These are phyloP conservation scores for Cubamyces sp. DNA, from an alignment of 768 basidiomycete genomes.

Conservation along the genomic window DNA sequence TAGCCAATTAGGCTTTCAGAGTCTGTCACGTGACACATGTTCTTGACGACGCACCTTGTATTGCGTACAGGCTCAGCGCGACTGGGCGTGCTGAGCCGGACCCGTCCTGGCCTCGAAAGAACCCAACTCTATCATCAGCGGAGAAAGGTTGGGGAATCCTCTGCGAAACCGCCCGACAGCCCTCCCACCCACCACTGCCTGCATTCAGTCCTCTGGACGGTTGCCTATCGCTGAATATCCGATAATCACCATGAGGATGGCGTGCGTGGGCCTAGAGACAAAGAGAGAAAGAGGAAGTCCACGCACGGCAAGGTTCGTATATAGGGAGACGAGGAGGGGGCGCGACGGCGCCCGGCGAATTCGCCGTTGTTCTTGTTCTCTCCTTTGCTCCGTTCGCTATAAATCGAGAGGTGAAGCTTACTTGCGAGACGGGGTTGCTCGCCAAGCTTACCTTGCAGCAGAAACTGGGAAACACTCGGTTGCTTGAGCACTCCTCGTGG, in stretches of 20 bases:
- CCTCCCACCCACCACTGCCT: conserved; percentile 21
- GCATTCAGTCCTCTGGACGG: conserved; percentile 14
- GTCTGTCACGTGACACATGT: conserved; percentile 19
- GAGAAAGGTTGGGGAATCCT: conserved; percentile 27
- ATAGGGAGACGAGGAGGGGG: background rate
- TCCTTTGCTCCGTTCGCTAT: no score
- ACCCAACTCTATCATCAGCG: conserved; percentile 22
- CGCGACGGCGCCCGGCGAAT: background rate
- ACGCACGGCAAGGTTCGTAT: background rate
- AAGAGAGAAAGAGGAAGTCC: background rate
- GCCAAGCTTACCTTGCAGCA: no score
- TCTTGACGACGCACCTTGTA: conserved; percentile 19
- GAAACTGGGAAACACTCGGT: no score
- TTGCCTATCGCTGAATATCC: conserved; percentile 21
- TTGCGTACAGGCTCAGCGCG: background rate
- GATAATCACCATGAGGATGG: conserved; percentile 22
- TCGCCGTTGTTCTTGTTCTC: background rate
- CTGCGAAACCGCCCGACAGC: conserved; percentile 20
- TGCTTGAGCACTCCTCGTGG: no score
- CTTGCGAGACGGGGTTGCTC: no score
- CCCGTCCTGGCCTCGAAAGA: conserved; percentile 11
- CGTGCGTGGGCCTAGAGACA: background rate
- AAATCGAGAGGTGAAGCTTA: no score
- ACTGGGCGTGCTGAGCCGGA: conserved; percentile 9
- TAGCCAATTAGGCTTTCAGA: conserved; percentile 28